phyloP scores from a whole-genome alignment of 306 rosid species.

The Prosopis cineraria region DNA sequence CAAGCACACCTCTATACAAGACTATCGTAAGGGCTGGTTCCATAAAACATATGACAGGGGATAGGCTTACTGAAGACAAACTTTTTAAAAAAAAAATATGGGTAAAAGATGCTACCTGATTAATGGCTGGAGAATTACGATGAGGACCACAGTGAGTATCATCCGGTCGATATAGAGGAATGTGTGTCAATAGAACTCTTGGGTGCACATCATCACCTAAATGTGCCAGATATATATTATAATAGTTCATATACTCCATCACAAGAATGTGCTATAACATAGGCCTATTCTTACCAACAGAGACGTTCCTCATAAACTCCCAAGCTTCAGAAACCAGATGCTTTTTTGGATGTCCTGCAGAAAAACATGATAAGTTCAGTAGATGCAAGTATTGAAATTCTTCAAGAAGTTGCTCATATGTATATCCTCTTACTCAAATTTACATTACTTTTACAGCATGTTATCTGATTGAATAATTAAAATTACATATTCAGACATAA shows the following conservation, averaged over 20 bases:
- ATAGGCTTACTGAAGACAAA: conserved; percentile 17
- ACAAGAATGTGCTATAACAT: conserved; percentile 28
- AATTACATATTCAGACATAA: background rate
- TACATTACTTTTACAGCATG: background rate
- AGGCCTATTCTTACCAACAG: conserved; percentile 54
- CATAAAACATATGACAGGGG: conserved; percentile 16
- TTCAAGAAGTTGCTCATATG: background rate
- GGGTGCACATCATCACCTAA: conserved; percentile 55
- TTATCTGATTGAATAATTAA: background rate
- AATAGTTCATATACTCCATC: conserved; percentile 17
- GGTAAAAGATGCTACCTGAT: conserved; percentile 60
- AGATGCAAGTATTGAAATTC: conserved; percentile 26
- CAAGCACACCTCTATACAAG: conserved; percentile 11
- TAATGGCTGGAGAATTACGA: conserved; percentile 63
- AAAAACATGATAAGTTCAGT: conserved; percentile 33
- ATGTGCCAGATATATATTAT: conserved; percentile 29
- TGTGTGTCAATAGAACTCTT: conserved; percentile 79
- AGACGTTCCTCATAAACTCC: conserved; percentile 64
- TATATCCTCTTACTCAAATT: conserved; percentile 11
- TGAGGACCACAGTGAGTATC: conserved; percentile 65
- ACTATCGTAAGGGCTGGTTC: conserved; percentile 18
- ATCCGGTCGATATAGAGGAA: conserved; percentile 74
- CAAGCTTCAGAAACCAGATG: conserved; percentile 52
- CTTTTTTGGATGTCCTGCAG: conserved; percentile 59
- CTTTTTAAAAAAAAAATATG: background rate